Evolutionary conservation across 768 basidiomycete genomes (phyloP).

Genomic region (Kwoniella sp.): DNA sequence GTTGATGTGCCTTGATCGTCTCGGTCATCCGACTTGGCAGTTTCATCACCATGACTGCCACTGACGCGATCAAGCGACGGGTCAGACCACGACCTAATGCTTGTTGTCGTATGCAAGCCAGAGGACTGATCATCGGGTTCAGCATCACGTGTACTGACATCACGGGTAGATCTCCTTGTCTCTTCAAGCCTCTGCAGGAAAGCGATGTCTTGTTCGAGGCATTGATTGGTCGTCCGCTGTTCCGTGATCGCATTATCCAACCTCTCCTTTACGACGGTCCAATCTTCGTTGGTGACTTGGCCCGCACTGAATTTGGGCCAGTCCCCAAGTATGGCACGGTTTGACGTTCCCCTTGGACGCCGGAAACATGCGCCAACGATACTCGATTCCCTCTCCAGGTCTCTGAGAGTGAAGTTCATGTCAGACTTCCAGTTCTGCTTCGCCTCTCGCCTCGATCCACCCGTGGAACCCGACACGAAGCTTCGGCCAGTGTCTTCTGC

Average conservation of each 20-base stretch:
- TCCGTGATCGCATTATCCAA: neutral
- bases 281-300: neutral
- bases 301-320: neutral
- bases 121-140: neutral
- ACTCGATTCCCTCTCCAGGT: neutral
- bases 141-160: neutral
- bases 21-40: neutral
- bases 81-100: no score
- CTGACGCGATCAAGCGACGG: no score
- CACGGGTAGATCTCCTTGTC: neutral
- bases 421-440: neutral
- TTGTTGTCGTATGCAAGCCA: no score
- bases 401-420: neutral
- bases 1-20: neutral
- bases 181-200: neutral
- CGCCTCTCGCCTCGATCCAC: neutral
- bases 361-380: neutral
- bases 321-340: neutral
- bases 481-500: neutral
- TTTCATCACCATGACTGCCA: neutral
- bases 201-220: neutral
- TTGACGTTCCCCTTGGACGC: neutral
- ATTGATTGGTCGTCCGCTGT: neutral
- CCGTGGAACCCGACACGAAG: neutral
- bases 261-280: neutral